Evolutionary conservation across 1,284 basidiomycete species (phyloP), one percentile per base, ranked within the genome.

Genomic region (Apiotrichum siamense): DNA sequence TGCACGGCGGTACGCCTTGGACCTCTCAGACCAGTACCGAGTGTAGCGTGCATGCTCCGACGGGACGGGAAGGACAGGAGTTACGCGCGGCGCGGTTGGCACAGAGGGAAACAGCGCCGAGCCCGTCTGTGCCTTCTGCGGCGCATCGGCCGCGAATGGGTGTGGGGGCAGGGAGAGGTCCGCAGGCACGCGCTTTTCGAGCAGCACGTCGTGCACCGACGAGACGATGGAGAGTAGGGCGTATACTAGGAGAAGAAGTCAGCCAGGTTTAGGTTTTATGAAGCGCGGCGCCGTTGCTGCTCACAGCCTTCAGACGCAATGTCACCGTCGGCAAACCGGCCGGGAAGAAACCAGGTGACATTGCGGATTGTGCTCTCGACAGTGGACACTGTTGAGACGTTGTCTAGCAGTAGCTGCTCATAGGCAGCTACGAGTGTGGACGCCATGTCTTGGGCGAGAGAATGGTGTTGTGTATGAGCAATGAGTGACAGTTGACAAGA

Each of bases 241-340:
- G 51, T 71, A 70, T 37, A 75, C 73, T 74, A n/a, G n/a, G n/a
- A n/a, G n/a, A n/a, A n/a, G 55, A 9, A 25, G 20, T 44, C 21
- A 33, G 31, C 49, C 21, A n/a, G 15, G 29, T 41, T 17, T 48
- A 46, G 36, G 50, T 47, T 17, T 17, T 23, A 36, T 17, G 33
- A 44, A 27, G 20, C 29, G 33, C 32, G 29, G 29, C n/a, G 40
- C 44, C 21, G 18, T 40, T 31, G n/a, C 44, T 46, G 86, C 89
- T 82, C 62, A 92, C 90, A 77, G 67, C 86, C 83, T 80, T 93
- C 91, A 32, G 87, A 90, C 49, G 86, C 88, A 52, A 97, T 78
- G 72, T 97, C 93, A 48, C 92, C 89, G 79, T 97, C 93, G 71
- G 91, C 90, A 81, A 97, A 97, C 56, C 92, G 81, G 58, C 92